Percentiles rank a stretch among this genome's conserved stretches.
These are phyloP conservation scores for Xylariaceae sp. DNA, from an alignment of 2,329 filamentous ascomycete genomes.

Conservation along the genomic window DNA sequence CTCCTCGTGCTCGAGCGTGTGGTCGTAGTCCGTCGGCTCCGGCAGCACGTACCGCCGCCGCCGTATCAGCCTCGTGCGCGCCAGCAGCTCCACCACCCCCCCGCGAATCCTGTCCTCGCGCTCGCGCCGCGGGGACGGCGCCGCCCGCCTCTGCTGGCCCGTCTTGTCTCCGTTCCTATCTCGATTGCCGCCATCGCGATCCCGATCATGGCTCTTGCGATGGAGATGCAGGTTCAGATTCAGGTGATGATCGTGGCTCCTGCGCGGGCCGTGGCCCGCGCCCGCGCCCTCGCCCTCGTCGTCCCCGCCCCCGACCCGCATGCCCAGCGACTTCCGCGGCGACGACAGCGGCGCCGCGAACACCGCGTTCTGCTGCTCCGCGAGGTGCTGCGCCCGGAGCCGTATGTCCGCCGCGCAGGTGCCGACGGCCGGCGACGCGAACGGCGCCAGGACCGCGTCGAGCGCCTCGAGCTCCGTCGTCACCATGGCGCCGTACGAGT, in stretches of 20 bases:
- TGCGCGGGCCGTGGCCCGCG: constrained; percentile 27
- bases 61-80: constrained; percentile 32
- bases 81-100: constrained; percentile 44
- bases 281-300: too few relatives aligned
- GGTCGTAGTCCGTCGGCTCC: constrained; percentile 4
- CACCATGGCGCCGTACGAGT: constrained; percentile 87
- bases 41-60: constrained; percentile 15
- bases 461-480: constrained; percentile 67
- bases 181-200: constrained; percentile 3
- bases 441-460: constrained; percentile 54
- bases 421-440: constrained; percentile 47
- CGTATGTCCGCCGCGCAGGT: constrained; percentile 65
- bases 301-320: constrained; percentile 49
- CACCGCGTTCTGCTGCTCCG: constrained; percentile 54
- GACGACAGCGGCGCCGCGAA: constrained; percentile 26
- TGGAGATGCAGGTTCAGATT: too few relatives aligned
- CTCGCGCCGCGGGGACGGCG: constrained; percentile 21
- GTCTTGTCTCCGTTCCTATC: constrained; percentile 4
- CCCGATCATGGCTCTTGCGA: constrained; percentile 40
- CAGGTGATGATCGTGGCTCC: constrained; percentile 36
- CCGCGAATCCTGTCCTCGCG: constrained; percentile 44
- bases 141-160: background rate
- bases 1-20: constrained; percentile 13
- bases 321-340: constrained; percentile 32
- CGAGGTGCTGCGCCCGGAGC: constrained; percentile 63